Percentiles rank a stretch among this genome's conserved stretches.
Evolutionary conservation across 2,329 filamentous ascomycete genomes (phyloP).

Genomic region (Fusarium guadeloupense): DNA sequence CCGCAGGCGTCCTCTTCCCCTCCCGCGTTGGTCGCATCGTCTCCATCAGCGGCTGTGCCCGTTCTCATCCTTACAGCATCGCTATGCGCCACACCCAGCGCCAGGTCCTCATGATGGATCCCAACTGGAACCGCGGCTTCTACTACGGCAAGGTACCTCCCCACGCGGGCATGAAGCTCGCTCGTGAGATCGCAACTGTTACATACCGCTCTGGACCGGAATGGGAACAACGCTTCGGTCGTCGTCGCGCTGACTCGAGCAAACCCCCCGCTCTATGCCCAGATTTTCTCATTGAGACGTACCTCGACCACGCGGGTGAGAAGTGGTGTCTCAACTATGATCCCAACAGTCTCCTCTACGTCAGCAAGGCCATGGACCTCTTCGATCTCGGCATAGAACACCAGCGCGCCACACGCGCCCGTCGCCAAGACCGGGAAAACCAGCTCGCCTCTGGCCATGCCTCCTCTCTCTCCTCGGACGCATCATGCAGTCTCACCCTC

Average conservation of each 20-base stretch:
- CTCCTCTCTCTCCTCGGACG: conserved; percentile 52
- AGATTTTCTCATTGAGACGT: conserved; percentile 97
- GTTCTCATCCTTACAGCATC: conserved; percentile 97
- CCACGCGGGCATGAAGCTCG: conserved; percentile 97
- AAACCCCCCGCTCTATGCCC: conserved; percentile 94
- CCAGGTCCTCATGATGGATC: conserved; percentile 99
- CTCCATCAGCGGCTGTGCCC: conserved; percentile 90
- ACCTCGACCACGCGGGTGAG: conserved; percentile 96
- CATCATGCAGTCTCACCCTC: conserved; percentile 78
- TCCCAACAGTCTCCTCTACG: conserved; percentile 92
- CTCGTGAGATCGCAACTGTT: conserved; percentile 95
- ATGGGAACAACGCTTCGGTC: conserved; percentile 95
- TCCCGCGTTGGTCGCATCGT: conserved; percentile 83
- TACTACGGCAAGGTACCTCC: conserved; percentile 91
- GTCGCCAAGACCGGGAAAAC: conserved; percentile 68
- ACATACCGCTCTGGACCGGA: conserved; percentile 97
- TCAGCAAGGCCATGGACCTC: conserved; percentile 98
- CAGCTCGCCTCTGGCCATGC: conserved; percentile 65
- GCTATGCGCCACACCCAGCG: conserved; percentile 98
- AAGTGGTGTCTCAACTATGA: conserved; percentile 98
- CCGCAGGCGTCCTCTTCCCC: conserved; percentile 84
- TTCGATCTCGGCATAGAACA: conserved; percentile 86
- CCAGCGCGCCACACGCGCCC: conserved; percentile 68
- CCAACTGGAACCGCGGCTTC: conserved; percentile 94
- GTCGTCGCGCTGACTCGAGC: conserved; percentile 83